phyloP scores from a whole-genome alignment of 768 basidiomycete species.

The Boletus patriciae region DNA sequence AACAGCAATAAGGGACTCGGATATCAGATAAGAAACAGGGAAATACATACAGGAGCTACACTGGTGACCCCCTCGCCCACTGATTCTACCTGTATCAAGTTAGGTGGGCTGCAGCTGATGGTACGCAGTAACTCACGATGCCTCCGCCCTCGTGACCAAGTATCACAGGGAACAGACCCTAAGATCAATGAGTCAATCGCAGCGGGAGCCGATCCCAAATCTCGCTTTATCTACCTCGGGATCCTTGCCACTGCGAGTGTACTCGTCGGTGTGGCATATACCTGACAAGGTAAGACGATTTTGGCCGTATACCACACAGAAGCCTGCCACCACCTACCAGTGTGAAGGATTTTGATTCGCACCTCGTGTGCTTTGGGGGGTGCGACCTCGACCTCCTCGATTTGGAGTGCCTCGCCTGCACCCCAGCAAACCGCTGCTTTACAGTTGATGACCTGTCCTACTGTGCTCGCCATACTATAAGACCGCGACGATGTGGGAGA shows the following conservation, averaged over 20 bases:
- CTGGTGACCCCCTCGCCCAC: constrained; percentile 92
- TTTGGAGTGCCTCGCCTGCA: constrained; percentile 78
- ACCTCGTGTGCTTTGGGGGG: constrained; percentile 92
- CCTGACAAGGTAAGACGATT: constrained; percentile 41
- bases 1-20: not conserved
- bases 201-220: not conserved
- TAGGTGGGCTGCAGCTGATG: not conserved
- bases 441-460: constrained; percentile 76
- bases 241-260: constrained; percentile 94
- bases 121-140: constrained; percentile 53
- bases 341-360: constrained; percentile 88
- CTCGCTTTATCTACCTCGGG: constrained; percentile 63
- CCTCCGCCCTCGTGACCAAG: constrained; percentile 96
- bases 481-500: constrained; percentile 20
- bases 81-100: constrained; percentile 80
- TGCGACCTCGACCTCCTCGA: constrained; percentile 93
- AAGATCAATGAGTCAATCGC: constrained; percentile 12
- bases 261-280: constrained; percentile 98
- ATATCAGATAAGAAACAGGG: not conserved
- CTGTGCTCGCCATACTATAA: constrained; percentile 64
- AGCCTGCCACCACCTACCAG: constrained; percentile 50
- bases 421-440: constrained; percentile 97
- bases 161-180: constrained; percentile 91
- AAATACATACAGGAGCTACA: constrained; percentile 51
- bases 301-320: constrained; percentile 2